Evolutionary conservation across 208 protist species (phyloP).

Genomic region (Kentomonas sorsogonicus): DNA sequence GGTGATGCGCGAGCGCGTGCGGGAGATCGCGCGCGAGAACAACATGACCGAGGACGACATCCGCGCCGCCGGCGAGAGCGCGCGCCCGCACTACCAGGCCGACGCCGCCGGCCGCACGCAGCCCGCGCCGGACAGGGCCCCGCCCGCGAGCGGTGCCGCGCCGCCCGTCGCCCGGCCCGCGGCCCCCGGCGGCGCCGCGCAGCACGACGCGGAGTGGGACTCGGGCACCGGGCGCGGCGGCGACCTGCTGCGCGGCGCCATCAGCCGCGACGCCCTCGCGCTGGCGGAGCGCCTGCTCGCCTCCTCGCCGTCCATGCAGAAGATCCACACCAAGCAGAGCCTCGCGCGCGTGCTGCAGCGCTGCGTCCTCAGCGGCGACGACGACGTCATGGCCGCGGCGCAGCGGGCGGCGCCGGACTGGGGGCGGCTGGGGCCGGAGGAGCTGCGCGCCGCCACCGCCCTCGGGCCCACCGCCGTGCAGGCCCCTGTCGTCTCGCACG

Average conservation of each 20-base stretch:
- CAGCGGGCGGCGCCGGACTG: slow-evolving; percentile 13
- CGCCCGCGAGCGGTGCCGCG: slow-evolving; percentile 1
- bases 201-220: slow-evolving; percentile 58
- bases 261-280: slow-evolving; percentile 66
- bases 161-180: slow-evolving; percentile 18
- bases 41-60: slow-evolving; percentile 71
- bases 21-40: slow-evolving; percentile 70
- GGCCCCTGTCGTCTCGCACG: slow-evolving; percentile 45
- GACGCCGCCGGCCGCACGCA: slow-evolving; percentile 18
- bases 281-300: slow-evolving; percentile 84
- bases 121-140: neutral
- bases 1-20: slow-evolving; percentile 88
- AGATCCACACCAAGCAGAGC: slow-evolving; percentile 83
- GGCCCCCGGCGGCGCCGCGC: slow-evolving; percentile 20
- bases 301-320: slow-evolving; percentile 71
- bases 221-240: slow-evolving; percentile 31
- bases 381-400: slow-evolving; percentile 36
- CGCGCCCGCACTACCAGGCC: slow-evolving; percentile 23
- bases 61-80: slow-evolving; percentile 23
- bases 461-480: slow-evolving; percentile 9
- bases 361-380: slow-evolving; percentile 50
- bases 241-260: slow-evolving; percentile 63
- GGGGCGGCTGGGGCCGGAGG: slow-evolving; percentile 12
- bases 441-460: neutral
- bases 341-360: slow-evolving; percentile 76